Conservation (phyloP, 495 filamentous ascomycete species). For the Lepraria neglecta region DNA sequence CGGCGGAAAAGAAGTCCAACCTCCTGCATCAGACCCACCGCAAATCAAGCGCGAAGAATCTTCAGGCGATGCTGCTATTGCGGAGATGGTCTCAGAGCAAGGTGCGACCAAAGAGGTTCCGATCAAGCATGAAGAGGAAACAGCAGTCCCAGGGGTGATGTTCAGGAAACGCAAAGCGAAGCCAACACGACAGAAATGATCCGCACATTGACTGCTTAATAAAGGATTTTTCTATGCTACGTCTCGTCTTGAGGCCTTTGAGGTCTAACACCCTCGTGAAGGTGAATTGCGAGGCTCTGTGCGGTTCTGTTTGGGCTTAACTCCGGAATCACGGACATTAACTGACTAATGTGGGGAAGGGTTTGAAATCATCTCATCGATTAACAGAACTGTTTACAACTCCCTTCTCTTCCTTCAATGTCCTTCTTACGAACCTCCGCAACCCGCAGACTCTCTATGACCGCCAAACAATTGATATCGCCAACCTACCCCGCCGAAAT, state of each 20-base stretch:
- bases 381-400: neutral
- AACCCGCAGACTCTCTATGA: neutral
- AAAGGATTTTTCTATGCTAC: too few species aligned
- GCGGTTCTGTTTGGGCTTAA: neutral
- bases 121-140: slow-evolving; percentile 28
- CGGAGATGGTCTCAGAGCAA: neutral
- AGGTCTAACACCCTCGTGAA: too few species aligned
- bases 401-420: neutral
- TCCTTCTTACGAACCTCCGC: slow-evolving; percentile 8
- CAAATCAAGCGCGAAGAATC: slow-evolving; percentile 31
- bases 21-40: slow-evolving; percentile 5
- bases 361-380: neutral
- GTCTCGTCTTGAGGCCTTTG: too few species aligned
- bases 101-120: slow-evolving; percentile 8
- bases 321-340: slow-evolving; percentile 4
- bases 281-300: too few species aligned
- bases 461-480: neutral
- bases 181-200: slow-evolving; percentile 53
- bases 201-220: neutral
- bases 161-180: slow-evolving; percentile 94
- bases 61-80: neutral
- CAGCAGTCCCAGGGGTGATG: slow-evolving; percentile 45
- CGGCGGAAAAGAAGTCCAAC: neutral
- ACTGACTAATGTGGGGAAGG: slow-evolving; percentile 4
- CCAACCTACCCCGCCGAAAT: slow-evolving; percentile 34